Evolutionary conservation across 2,329 filamentous ascomycete species (phyloP), one percentile per base, ranked within the genome.

Genomic region (Beauveria medogensis): DNA sequence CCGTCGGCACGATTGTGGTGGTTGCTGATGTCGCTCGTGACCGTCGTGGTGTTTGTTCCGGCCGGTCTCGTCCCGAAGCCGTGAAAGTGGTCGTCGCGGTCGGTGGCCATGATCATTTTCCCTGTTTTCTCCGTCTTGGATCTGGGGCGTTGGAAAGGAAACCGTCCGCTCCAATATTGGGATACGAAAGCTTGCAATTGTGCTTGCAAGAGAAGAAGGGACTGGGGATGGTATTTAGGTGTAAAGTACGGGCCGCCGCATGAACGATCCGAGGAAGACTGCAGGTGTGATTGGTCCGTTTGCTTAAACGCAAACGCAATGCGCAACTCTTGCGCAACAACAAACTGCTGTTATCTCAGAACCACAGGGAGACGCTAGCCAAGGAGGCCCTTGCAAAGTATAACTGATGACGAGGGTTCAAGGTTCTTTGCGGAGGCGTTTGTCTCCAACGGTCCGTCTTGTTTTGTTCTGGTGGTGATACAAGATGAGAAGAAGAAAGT

Each of bases 21-120:
- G 30, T 50, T 37, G 22, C 50, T 30, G 34, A 44, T 51, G 34
- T 59, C 50, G 50, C 50, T 62, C 12, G 55, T 59, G 5, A 59
- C 55, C 12, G 55, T 59, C 50, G 55, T 59, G 24, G 53, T 44
- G 34, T 37, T 37, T 5, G 60, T 59, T 37, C 50, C 55, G 3
- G 50, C 43, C 3, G 16, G 52, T 26, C 22, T 59, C n/a, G 55
- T 48, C 3, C 18, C 24, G 16, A 51, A 37, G 46, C 34, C 46
- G 43, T 55, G 37, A 18, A 51, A 51, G 5, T 9, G 16, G 24
- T 41, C 24, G 14, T 43, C 37, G 52, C 8, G 16, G 16, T 50
- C 26, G 52, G 34, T 43, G 24, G 53, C 20, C 59, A 61, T 56
- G 16, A 16, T 50, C 30, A 9, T 20, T 30, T 10, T 28, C 5